Conservation (phyloP, 1,139 yeast species). For the Geotrichum bryndzae region DNA sequence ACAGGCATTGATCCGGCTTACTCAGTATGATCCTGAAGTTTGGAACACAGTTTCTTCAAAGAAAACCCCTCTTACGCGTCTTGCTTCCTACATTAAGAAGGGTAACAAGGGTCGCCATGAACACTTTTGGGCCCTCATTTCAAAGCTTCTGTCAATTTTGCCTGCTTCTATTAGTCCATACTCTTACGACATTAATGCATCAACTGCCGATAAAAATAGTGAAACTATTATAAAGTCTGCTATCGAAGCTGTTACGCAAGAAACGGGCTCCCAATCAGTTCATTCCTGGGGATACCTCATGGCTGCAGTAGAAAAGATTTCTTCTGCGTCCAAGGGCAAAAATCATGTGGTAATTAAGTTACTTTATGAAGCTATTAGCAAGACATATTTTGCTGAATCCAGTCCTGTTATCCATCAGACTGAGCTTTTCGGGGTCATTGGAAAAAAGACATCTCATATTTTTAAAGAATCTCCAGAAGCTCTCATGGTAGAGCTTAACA, state of each 20-base stretch:
- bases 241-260: slow-evolving; percentile 28
- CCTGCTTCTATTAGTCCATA: slow-evolving; percentile 25
- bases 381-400: slow-evolving; percentile 17
- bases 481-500: slow-evolving; percentile 20
- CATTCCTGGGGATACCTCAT: slow-evolving; percentile 27
- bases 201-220: slow-evolving; percentile 18
- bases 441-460: slow-evolving; percentile 23
- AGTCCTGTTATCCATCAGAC: slow-evolving; percentile 16
- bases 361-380: slow-evolving; percentile 13
- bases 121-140: slow-evolving; percentile 29
- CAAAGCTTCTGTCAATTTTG: slow-evolving; percentile 24
- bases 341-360: slow-evolving; percentile 4
- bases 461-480: slow-evolving; percentile 19
- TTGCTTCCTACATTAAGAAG: slow-evolving; percentile 20
- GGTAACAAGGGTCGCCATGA: slow-evolving; percentile 26
- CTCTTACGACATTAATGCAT: slow-evolving; percentile 15
- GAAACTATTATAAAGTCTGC: slow-evolving; percentile 24
- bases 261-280: slow-evolving; percentile 17
- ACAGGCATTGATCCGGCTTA: slow-evolving; percentile 27
- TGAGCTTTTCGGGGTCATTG: slow-evolving; percentile 18
- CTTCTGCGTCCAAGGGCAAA: slow-evolving; percentile 6
- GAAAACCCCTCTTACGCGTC: slow-evolving; percentile 21
- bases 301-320: slow-evolving; percentile 23
- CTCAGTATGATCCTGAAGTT: slow-evolving; percentile 26
- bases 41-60: slow-evolving; percentile 26